These are phyloP conservation scores for Gossypium rotundifolium DNA, from an alignment of 345 rosid species.

Conservation along the genomic window DNA sequence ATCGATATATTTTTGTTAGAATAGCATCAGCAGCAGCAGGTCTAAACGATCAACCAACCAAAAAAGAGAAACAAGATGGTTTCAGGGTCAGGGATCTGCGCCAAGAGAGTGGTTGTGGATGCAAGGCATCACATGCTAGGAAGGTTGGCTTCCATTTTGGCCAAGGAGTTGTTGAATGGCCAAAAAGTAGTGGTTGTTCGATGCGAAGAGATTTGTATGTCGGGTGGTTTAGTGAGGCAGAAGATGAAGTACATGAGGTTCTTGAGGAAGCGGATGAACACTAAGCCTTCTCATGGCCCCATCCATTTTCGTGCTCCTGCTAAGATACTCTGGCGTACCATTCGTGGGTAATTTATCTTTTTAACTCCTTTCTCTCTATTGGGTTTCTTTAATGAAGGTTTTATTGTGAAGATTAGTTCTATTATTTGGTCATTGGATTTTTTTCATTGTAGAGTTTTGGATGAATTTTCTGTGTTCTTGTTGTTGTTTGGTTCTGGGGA, in stretches of 20 bases:
- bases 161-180: background rate
- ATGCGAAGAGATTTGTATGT: background rate
- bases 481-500: background rate
- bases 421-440: background rate
- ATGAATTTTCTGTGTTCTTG: background rate
- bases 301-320: background rate
- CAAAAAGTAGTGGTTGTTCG: background rate
- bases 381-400: background rate
- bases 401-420: background rate
- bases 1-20: background rate
- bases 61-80: background rate
- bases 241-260: background rate
- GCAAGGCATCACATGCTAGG: background rate
- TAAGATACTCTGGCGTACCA: slow-evolving; percentile 3
- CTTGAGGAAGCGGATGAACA: background rate
- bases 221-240: background rate
- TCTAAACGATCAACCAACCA: background rate
- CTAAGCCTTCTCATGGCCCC: background rate
- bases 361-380: background rate
- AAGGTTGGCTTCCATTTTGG: background rate
- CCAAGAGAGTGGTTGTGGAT: background rate
- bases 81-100: background rate
- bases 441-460: background rate
- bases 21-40: background rate
- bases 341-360: background rate